Base-by-base conservation (phyloP, 2,329 filamentous ascomycete genomes). In the Mollisiaceae sp. region DNA sequence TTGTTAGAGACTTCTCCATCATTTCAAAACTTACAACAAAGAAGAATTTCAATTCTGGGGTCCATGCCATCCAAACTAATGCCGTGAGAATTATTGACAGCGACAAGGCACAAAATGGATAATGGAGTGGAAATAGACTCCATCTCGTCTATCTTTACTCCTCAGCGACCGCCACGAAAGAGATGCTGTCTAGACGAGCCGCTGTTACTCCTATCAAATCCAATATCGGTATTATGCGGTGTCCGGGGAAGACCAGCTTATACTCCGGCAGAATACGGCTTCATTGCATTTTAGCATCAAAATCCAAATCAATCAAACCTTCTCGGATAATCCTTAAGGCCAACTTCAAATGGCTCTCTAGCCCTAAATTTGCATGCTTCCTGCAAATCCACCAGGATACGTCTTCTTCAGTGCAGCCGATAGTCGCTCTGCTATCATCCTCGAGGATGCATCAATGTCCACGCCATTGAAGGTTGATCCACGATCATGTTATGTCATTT, bases 121-220 rank as follows among this genome's bases (percentile, higher is more conserved):
- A 92, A 96, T 74, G 87, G 87, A 11, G 89, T 87, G 4, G 93
- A 97, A 76, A 93, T 94, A 89, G 82, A 87, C 0, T 92, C 89
- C 0, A 90, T 95, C 57, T 94, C 87, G 45, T 83, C 85, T 58
- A 80, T 85, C 18, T 89, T 89, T 69, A 85, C 85, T 9, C 72
- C 72, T 35, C 72, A 64, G 61, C 35, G 69, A 72, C 18, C 35
- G 71, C 73, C 36, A 74, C 74, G 63, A 71, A 71, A 62, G 5
- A 66, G 81, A 64, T 27, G 59, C 11, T 15, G 45, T 14, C 2
- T 45, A 27, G 45, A 61, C 6, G 45, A 62, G 11, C 39, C 61
- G 20, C 27, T 63, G 2, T 50, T 41, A 35, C 14, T 63, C 59
- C 61, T 4, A 54, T 50, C 52, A 63, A 63, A 47, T 56, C 61